phyloP scores from a whole-genome alignment of 345 rosid genomes.

The Populus nigra region DNA sequence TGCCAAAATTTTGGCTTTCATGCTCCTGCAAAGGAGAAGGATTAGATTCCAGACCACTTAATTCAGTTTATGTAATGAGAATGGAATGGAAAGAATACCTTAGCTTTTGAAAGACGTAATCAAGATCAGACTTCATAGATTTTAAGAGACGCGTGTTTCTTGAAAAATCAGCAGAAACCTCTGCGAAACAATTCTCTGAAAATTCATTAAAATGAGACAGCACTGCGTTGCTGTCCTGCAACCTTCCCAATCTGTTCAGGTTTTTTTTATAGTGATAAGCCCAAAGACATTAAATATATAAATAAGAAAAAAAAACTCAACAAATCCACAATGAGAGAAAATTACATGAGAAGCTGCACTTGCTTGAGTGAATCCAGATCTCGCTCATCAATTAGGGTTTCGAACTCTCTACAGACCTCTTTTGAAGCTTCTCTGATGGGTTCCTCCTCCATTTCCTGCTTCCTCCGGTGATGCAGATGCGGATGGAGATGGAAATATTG shows the following conservation, averaged over 20 bases:
- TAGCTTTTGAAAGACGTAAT: conserved; percentile 83
- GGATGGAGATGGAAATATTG: too few relatives aligned
- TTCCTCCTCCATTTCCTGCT: conserved; percentile 20
- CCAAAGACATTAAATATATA: not conserved
- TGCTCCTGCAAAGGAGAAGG: conserved; percentile 46
- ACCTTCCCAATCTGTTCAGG: conserved; percentile 72
- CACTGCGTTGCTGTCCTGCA: conserved; percentile 94
- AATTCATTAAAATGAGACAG: conserved; percentile 82
- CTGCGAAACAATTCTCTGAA: conserved; percentile 74
- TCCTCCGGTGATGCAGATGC: not conserved
- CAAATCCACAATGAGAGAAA: conserved; percentile 6
- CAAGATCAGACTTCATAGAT: conserved; percentile 85
- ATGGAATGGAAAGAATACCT: conserved; percentile 42
- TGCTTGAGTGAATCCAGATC: conserved; percentile 69
- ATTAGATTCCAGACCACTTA: not conserved
- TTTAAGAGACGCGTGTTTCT: conserved; percentile 63
- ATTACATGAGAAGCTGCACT: conserved; percentile 72
- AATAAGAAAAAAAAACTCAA: not conserved
- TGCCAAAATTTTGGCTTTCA: conserved; percentile 63
- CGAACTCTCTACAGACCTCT: conserved; percentile 67
- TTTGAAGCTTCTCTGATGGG: conserved; percentile 53
- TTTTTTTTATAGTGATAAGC: not conserved
- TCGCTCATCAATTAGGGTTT: conserved; percentile 55
- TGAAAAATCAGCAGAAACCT: conserved; percentile 67
- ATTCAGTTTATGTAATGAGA: not conserved